Conservation (phyloP, 1,284 basidiomycete species). For the Ganoderma resinaceum region DNA sequence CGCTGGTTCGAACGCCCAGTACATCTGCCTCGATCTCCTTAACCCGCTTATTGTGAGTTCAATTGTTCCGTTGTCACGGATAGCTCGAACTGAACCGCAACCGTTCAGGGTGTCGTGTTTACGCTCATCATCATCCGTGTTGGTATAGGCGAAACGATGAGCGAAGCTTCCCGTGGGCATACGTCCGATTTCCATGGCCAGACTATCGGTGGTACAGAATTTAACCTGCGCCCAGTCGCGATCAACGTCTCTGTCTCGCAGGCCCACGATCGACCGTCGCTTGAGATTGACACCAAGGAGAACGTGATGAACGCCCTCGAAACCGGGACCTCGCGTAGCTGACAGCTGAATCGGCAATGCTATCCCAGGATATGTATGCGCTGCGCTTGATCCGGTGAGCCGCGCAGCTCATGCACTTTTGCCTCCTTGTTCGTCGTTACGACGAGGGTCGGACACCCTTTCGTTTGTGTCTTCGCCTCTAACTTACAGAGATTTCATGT, state of each 20-base stretch:
- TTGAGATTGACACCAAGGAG: constrained; percentile 18
- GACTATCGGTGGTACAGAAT: constrained; percentile 16
- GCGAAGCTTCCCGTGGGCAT: constrained; percentile 7
- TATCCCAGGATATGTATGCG: background rate
- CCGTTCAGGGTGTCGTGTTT: constrained; percentile 24
- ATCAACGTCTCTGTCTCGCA: constrained; percentile 21
- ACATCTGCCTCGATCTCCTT: constrained; percentile 19
- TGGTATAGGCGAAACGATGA: constrained; percentile 23
- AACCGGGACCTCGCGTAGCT: constrained; percentile 15
- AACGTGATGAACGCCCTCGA: constrained; percentile 14
- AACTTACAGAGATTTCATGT: no score
- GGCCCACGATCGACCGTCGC: constrained; percentile 14
- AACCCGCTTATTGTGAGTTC: constrained; percentile 28
- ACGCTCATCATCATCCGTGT: constrained; percentile 29
- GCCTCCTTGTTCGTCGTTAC: no score
- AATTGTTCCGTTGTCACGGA: background rate
- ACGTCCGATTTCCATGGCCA: constrained; percentile 6
- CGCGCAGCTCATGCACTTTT: no score
- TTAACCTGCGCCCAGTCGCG: constrained; percentile 19
- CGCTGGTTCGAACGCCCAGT: constrained; percentile 24
- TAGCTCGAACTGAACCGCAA: background rate
- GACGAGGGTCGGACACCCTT: no score
- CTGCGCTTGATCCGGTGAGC: no score
- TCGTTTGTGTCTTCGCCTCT: no score
- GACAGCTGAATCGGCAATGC: background rate